Evolutionary conservation across 768 basidiomycete genomes (phyloP).

Genomic region (Russula griseocarnosa): DNA sequence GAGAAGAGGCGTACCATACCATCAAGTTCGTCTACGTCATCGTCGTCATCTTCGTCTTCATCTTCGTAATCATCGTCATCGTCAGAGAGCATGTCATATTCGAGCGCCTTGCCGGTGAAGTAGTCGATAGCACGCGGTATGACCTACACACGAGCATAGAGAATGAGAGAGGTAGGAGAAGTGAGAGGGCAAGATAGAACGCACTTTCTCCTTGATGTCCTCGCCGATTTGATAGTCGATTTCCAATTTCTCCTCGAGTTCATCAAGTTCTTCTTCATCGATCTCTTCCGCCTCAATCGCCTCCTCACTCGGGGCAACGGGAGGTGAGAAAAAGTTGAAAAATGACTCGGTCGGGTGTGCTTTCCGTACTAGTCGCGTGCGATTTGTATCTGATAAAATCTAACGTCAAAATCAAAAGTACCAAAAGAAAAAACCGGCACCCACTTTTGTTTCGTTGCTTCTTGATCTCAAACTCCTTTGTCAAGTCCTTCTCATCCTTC

Average conservation of each 20-base stretch:
- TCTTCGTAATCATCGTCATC: slow-evolving; percentile 45
- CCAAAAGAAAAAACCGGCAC: slow-evolving; percentile 12
- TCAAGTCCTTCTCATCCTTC: slow-evolving; percentile 98
- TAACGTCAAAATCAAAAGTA: not conserved
- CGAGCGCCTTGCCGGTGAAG: slow-evolving; percentile 95
- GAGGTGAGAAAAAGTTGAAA: slow-evolving; percentile 97
- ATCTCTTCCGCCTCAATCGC: slow-evolving; percentile 65
- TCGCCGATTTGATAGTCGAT: slow-evolving; percentile 98
- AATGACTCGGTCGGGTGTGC: slow-evolving; percentile 90
- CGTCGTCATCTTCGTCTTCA: slow-evolving; percentile 55
- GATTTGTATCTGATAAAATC: slow-evolving; percentile 61
- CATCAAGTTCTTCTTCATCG: slow-evolving; percentile 82
- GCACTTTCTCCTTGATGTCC: slow-evolving; percentile 93
- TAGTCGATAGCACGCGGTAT: slow-evolving; percentile 95
- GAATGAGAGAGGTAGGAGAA: not conserved
- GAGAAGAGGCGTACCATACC: slow-evolving; percentile 38
- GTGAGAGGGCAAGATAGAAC: slow-evolving; percentile 24
- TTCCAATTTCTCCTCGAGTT: slow-evolving; percentile 90
- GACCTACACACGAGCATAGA: slow-evolving; percentile 46
- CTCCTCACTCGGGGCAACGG: slow-evolving; percentile 64
- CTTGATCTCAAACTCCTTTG: slow-evolving; percentile 96
- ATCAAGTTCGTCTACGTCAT: slow-evolving; percentile 39
- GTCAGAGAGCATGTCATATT: slow-evolving; percentile 57
- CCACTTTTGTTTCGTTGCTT: slow-evolving; percentile 98
- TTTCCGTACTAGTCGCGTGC: slow-evolving; percentile 79